Conservation (phyloP, 179 eudicot genomes). For the Gypsophila paniculata region DNA sequence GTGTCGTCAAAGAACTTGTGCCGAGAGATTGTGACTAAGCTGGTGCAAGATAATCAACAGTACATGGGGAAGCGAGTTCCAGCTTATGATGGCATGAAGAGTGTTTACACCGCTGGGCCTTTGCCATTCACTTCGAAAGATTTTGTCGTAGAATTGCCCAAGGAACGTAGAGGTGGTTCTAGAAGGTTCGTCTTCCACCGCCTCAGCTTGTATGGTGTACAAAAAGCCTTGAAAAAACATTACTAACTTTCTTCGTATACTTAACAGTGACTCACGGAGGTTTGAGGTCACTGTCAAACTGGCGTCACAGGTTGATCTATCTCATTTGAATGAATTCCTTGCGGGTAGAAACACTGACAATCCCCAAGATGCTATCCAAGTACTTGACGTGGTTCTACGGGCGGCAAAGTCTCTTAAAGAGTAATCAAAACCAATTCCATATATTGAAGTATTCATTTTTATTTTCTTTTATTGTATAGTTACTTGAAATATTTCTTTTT, state of each 20-base stretch:
- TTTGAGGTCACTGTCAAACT: constrained; percentile 59
- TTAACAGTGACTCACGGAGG: constrained; percentile 40
- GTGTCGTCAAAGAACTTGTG: constrained; percentile 47
- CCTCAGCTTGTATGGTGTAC: not conserved
- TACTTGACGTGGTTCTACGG: constrained; percentile 68
- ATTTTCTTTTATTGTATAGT: not conserved
- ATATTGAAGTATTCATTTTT: not conserved
- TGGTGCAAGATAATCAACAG: constrained; percentile 28
- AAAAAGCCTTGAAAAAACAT: not conserved
- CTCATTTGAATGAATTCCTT: constrained; percentile 48
- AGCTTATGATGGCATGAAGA: constrained; percentile 85
- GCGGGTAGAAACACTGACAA: constrained; percentile 35
- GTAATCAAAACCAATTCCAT: constrained; percentile 27
- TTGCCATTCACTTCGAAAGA: constrained; percentile 57
- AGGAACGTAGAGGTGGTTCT: constrained; percentile 19
- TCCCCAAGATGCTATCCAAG: constrained; percentile 74
- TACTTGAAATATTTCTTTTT: not conserved
- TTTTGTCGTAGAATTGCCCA: constrained; percentile 44
- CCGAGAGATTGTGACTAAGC: constrained; percentile 41
- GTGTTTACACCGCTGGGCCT: constrained; percentile 63
- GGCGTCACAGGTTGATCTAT: constrained; percentile 43
- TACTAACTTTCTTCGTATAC: not conserved
- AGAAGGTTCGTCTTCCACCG: constrained; percentile 24
- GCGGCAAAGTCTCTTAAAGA: constrained; percentile 37
- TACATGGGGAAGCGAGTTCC: constrained; percentile 38